phyloP scores from a whole-genome alignment of 129 eudicot genomes.

The Rutidosis leptorrhynchoides region DNA sequence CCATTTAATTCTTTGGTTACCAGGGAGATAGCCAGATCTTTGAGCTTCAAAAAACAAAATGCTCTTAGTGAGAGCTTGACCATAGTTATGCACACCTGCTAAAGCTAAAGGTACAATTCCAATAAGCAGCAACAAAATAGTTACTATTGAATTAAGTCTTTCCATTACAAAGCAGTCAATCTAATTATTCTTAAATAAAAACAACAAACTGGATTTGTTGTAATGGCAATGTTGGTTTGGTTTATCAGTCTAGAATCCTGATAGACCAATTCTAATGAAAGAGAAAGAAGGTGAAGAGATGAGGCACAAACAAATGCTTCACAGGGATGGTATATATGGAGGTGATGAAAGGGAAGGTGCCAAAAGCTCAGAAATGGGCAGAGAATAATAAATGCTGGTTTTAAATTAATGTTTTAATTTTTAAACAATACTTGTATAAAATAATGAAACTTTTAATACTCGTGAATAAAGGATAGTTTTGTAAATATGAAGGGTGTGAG shows the following conservation, averaged over 20 bases:
- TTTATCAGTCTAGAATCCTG: constrained; percentile 45
- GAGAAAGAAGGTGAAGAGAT: constrained; percentile 18
- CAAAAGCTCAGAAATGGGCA: constrained; percentile 48
- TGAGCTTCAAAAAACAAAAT: constrained; percentile 83
- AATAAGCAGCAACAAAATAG: constrained; percentile 50
- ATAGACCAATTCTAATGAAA: constrained; percentile 38
- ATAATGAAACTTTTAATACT: background rate
- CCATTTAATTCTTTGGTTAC: constrained; percentile 64
- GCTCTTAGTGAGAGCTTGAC: constrained; percentile 69
- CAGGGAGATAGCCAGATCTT: constrained; percentile 77
- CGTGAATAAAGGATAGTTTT: constrained; percentile 6
- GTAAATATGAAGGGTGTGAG: constrained; percentile 13
- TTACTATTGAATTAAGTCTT: constrained; percentile 38
- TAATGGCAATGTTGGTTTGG: constrained; percentile 45
- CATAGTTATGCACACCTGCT: constrained; percentile 70
- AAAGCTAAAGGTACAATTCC: constrained; percentile 53
- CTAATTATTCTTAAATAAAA: background rate
- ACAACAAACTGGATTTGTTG: background rate
- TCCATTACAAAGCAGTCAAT: constrained; percentile 39
- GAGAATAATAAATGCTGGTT: constrained; percentile 56
- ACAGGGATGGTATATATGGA: constrained; percentile 48
- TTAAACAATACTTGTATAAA: background rate
- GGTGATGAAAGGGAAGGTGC: constrained; percentile 58
- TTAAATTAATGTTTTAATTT: constrained; percentile 22
- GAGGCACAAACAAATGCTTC: constrained; percentile 40